Evolutionary conservation across 192 early-diverging fungal genomes (phyloP).

Genomic region (Geosiphon pyriformis): DNA sequence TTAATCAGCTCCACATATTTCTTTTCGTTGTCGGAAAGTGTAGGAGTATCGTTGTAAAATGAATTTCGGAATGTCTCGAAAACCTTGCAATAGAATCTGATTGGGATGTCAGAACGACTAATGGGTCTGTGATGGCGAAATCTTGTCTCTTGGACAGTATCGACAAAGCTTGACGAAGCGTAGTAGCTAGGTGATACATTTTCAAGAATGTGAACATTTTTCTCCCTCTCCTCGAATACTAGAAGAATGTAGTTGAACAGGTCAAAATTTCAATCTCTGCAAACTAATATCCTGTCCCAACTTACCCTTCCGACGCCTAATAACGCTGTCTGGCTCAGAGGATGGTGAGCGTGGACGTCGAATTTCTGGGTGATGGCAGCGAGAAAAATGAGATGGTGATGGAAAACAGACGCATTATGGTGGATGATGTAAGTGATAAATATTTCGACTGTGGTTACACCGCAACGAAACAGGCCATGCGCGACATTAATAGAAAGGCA

Average conservation of each 20-base stretch:
- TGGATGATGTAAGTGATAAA: not conserved
- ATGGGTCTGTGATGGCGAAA: constrained; percentile 16
- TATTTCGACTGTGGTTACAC: not conserved
- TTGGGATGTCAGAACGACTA: constrained; percentile 4
- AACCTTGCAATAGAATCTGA: constrained; percentile 15
- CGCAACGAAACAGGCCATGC: not conserved
- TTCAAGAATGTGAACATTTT: constrained; percentile 13
- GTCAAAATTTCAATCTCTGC: not conserved
- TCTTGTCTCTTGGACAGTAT: not conserved
- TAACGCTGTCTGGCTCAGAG: not conserved
- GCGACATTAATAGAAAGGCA: not conserved
- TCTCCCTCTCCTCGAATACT: not conserved
- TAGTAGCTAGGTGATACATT: not conserved
- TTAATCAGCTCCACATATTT: not conserved
- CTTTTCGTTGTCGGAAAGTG: not conserved
- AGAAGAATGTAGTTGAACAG: constrained; percentile 4
- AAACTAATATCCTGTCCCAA: not conserved
- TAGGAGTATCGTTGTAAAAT: not conserved
- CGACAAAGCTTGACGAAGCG: not conserved
- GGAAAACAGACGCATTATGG: not conserved
- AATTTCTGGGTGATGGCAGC: no score
- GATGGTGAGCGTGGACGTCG: not conserved
- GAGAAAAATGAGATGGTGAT: not conserved
- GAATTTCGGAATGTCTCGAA: constrained; percentile 10
- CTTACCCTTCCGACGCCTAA: not conserved